phyloP scores from a whole-genome alignment of 305 asterid genomes.

The Withania somnifera region DNA sequence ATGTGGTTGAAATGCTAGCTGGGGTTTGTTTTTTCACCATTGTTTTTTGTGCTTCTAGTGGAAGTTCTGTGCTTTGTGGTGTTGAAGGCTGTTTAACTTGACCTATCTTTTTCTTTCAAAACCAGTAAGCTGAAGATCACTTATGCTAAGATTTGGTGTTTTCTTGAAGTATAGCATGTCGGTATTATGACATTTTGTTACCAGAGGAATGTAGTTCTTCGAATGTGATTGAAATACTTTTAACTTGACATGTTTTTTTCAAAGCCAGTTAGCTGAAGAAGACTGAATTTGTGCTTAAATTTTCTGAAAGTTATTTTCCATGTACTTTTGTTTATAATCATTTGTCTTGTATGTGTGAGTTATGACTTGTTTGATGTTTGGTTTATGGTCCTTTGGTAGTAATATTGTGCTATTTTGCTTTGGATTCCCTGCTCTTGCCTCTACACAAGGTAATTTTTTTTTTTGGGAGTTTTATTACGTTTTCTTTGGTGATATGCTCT shows the following conservation, averaged over 20 bases:
- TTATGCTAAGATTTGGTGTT: not conserved
- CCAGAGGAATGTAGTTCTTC: no score
- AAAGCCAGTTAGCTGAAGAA: no score
- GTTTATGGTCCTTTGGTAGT: not conserved
- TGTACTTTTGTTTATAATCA: not conserved
- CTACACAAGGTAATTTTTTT: not conserved
- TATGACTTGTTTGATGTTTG: not conserved
- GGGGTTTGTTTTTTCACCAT: not conserved
- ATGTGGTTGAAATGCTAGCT: not conserved
- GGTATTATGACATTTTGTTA: no score
- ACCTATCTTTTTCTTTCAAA: not conserved
- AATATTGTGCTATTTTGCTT: not conserved
- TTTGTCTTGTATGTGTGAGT: not conserved
- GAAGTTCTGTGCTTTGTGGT: not conserved
- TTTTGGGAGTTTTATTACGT: no score
- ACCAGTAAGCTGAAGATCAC: not conserved
- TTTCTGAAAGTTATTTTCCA: not conserved
- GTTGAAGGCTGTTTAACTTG: not conserved
- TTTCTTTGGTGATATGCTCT: no score
- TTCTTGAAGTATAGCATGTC: not conserved
- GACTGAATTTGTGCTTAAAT: not conserved
- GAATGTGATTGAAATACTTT: not conserved
- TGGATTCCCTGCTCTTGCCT: not conserved
- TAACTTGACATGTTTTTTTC: no score
- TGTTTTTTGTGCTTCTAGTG: not conserved